Percentiles rank a stretch among this genome's conserved stretches.
phyloP scores from a whole-genome alignment of 164 flowering plant genomes.

The grape (Vitis vinifera) region ASM3070453v1 NC_081813.1:22905001-22905500 shows the following conservation, averaged over 20 bases:
- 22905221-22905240: conserved; percentile 51
- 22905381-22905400: conserved; percentile 33
- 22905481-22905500: conserved; percentile 16
- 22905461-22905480: conserved; percentile 22
- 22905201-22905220: conserved; percentile 9
- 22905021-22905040: too few species aligned
- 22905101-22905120: background rate
- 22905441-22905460: conserved; percentile 14
- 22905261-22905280: conserved; percentile 32
- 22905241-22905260: conserved; percentile 25
- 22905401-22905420: conserved; percentile 20
- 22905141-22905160: background rate
- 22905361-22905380: conserved; percentile 77
- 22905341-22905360: conserved; percentile 85
- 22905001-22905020: too few species aligned
- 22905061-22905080: background rate
- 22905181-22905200: background rate
- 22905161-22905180: background rate
- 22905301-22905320: conserved; percentile 47
- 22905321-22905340: conserved; percentile 74
- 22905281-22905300: conserved; percentile 38
- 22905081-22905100: background rate
- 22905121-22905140: background rate
- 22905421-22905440: conserved; percentile 15
- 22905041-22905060: too few species aligned